phyloP scores from a whole-genome alignment of 495 filamentous ascomycete species.

The Astrothelium macrocarpum region DNA sequence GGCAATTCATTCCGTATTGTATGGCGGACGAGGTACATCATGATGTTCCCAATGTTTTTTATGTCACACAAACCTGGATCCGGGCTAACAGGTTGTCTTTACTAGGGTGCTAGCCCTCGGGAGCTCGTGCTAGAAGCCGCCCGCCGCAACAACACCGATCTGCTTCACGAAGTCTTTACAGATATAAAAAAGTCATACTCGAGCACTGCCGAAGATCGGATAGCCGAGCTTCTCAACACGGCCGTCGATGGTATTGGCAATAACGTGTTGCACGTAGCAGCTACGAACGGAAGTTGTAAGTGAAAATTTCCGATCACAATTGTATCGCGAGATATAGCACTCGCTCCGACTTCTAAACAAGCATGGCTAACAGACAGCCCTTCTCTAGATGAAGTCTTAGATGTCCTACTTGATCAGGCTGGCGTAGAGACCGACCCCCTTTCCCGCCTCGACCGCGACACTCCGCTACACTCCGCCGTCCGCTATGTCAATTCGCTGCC shows the following conservation, averaged over 20 bases:
- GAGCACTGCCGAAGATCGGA: constrained; percentile 39
- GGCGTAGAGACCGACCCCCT: constrained; percentile 89
- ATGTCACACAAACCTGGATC: too few species aligned
- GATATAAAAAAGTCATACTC: constrained; percentile 35
- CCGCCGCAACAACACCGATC: constrained; percentile 80
- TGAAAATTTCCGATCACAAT: constrained; percentile 16
- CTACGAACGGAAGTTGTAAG: constrained; percentile 75
- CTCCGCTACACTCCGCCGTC: constrained; percentile 81
- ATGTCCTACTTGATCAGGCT: constrained; percentile 85
- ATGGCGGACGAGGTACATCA: constrained; percentile 8
- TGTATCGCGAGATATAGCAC: too few species aligned
- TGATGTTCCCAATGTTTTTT: not conserved
- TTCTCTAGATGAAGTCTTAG: constrained; percentile 62
- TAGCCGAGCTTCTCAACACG: constrained; percentile 68
- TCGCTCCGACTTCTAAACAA: too few species aligned
- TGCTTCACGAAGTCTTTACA: constrained; percentile 55
- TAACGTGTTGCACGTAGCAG: constrained; percentile 81
- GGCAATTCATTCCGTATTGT: not conserved
- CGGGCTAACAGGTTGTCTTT: constrained; percentile 12
- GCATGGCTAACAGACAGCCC: too few species aligned
- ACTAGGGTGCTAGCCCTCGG: constrained; percentile 70
- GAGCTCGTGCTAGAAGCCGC: constrained; percentile 90
- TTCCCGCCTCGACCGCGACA: constrained; percentile 73
- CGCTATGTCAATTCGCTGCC: constrained; percentile 58
- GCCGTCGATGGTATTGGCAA: constrained; percentile 79